Evolutionary conservation across 1,139 yeast species (phyloP).

Genomic region (Sugiyamaella castrensis): DNA sequence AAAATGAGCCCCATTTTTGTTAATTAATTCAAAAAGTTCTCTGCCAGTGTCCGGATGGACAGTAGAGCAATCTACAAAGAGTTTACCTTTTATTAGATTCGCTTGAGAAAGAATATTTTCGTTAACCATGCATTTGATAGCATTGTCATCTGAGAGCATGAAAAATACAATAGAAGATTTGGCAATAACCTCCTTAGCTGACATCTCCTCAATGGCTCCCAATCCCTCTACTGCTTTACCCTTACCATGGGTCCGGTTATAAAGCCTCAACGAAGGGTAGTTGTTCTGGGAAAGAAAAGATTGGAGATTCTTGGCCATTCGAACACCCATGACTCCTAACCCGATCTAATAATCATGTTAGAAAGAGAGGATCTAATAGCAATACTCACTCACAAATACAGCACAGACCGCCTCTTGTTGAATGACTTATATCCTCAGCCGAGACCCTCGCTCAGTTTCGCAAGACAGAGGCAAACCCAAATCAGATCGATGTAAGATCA

Average conservation of each 20-base stretch:
- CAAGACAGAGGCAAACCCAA: constrained; percentile 8
- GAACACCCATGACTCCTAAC: constrained; percentile 29
- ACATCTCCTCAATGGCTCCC: constrained; percentile 22
- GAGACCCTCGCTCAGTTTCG: neutral
- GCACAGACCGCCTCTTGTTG: neutral
- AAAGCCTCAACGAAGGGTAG: constrained; percentile 19
- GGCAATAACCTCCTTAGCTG: constrained; percentile 20
- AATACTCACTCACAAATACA: neutral
- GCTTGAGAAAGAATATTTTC: constrained; percentile 9
- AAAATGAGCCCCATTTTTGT: constrained; percentile 25
- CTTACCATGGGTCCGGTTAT: constrained; percentile 24
- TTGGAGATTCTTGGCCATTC: constrained; percentile 26
- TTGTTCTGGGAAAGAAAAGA: constrained; percentile 14
- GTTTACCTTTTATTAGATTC: constrained; percentile 22
- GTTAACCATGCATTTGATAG: constrained; percentile 17
- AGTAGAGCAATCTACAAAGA: constrained; percentile 31
- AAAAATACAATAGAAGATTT: constrained; percentile 21
- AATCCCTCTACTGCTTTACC: constrained; percentile 22
- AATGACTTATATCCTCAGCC: no score
- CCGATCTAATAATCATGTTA: constrained; percentile 19
- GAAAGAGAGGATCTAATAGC: neutral
- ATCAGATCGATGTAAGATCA: neutral
- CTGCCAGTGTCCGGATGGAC: constrained; percentile 33
- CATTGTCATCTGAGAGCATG: constrained; percentile 24
- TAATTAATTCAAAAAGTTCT: constrained; percentile 16